Evolutionary conservation across 192 early-diverging fungal genomes (phyloP), one percentile per base, ranked within the genome.

Genomic region (Coemansia sp.): DNA sequence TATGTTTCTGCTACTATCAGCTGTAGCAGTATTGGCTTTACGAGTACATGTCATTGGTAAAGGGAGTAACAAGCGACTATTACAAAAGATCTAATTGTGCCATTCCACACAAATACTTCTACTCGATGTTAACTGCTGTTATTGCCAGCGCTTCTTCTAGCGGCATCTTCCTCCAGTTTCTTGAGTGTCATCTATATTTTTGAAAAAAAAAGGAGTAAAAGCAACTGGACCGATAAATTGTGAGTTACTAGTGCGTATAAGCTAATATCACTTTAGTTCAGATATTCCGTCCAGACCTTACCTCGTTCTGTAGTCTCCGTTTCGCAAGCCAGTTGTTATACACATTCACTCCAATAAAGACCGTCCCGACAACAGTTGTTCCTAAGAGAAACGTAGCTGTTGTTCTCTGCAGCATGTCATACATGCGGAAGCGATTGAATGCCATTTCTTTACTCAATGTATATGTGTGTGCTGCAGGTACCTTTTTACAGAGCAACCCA

Each of bases 301-400:
- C 76, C 71, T 79, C 76, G 7, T 54, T 24, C 57, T 64, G 68
- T 46, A 79, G 76, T 55, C 62, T 69, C 46, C 63, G 55, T 63
- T 79, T 79, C 19, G 73, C 71, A n/a, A 73, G 71, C 61, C 68
- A 79, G 64, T 79, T 79, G 61, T 72, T 71, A 46, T 79, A 79
- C 14, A 79, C 71, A 64, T 79, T 79, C 32, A 63, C 31, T 11
- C 64, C 52, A 39, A 79, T 70, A 61, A 79, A 79, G 51, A 56
- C 36, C 6, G 51, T 22, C n/a, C 76, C 76, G 21, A 61, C 29
- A 21, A 79, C 57, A 8, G 76, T 79, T 8, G 67, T 73, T 11
- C 46, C 67, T 32, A 79, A 42, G 8, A 79, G 68, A 33, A 61
- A 21, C 8, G 71, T 74, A 25, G 71, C 56, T 8, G 67, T 7